A percentile compares a stretch with the other conserved stretches of the same genome.
phyloP scores from a whole-genome alignment of 2,329 filamentous ascomycete genomes.

The Metarhizium humberi region DNA sequence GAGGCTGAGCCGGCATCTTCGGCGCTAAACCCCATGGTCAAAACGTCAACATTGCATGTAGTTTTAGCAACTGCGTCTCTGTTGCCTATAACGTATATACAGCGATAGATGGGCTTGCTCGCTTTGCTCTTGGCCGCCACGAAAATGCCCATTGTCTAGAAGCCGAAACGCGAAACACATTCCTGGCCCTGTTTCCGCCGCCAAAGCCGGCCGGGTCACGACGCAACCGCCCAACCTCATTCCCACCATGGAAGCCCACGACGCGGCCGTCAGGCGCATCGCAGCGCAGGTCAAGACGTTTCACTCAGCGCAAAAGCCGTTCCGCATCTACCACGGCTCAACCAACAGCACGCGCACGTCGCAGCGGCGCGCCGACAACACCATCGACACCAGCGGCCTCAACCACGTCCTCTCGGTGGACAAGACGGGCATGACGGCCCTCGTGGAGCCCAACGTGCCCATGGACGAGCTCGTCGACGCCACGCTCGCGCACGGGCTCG shows the following conservation, averaged over 20 bases:
- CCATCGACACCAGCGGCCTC: constrained; percentile 59
- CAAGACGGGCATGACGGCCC: constrained; percentile 37
- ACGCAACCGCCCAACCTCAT: too few relatives aligned
- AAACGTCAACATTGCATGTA: too few relatives aligned
- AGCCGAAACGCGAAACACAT: too few relatives aligned
- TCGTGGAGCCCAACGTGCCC: constrained; percentile 62
- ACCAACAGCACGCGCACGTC: constrained; percentile 65
- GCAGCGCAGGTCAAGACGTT: constrained; percentile 35
- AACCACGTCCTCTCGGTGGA: constrained; percentile 55
- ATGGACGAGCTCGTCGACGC: constrained; percentile 56
- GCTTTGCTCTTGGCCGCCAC: too few relatives aligned
- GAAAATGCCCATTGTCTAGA: too few relatives aligned
- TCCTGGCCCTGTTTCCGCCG: too few relatives aligned
- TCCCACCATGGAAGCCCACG: constrained; percentile 32
- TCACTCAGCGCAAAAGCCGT: constrained; percentile 38
- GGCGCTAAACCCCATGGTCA: too few relatives aligned
- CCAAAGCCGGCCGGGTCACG: too few relatives aligned
- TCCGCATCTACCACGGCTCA: constrained; percentile 68
- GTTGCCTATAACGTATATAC: too few relatives aligned
- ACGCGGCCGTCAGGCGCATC: constrained; percentile 32
- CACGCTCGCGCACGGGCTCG: constrained; percentile 43
- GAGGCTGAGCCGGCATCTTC: too few relatives aligned
- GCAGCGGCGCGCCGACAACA: constrained; percentile 37
- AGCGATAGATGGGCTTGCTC: too few relatives aligned
- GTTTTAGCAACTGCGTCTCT: too few relatives aligned